phyloP scores from a whole-genome alignment of 2,329 filamentous ascomycete genomes.

The Pseudocercospora macadamiae region DNA sequence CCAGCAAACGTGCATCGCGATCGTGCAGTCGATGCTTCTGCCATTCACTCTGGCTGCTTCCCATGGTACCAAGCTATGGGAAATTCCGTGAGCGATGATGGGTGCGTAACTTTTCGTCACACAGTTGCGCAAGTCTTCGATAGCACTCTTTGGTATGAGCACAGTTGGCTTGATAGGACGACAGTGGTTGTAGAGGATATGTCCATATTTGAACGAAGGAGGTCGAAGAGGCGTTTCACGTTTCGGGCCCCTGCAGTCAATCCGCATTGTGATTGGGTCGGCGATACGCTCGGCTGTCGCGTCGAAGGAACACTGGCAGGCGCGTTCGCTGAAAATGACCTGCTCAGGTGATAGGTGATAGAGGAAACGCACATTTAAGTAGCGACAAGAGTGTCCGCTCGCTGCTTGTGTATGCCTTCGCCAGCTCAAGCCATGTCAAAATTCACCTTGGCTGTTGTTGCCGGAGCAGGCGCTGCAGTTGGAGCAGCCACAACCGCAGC shows the following conservation, averaged over 20 bases:
- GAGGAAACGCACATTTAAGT: neutral
- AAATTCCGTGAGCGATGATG: too few species aligned
- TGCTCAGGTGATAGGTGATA: neutral
- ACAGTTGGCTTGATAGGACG: too few species aligned
- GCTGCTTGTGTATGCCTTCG: slow-evolving; percentile 17
- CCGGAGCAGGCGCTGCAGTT: slow-evolving; percentile 51
- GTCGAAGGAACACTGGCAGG: slow-evolving; percentile 1
- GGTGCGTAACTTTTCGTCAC: too few species aligned
- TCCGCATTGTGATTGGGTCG: neutral
- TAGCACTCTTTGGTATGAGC: too few species aligned
- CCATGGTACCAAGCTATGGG: too few species aligned
- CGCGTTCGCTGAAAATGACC: slow-evolving; percentile 1
- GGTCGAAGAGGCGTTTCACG: neutral
- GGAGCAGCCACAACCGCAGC: slow-evolving; percentile 54
- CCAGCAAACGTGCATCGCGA: too few species aligned
- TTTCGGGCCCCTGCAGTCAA: neutral
- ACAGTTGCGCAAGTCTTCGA: too few species aligned
- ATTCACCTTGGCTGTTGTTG: slow-evolving; percentile 53
- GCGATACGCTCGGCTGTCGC: neutral
- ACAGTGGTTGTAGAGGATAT: too few species aligned
- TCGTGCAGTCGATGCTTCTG: too few species aligned
- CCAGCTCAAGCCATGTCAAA: slow-evolving; percentile 49
- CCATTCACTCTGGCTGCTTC: too few species aligned
- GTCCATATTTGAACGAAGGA: neutral
- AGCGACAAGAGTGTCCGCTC: slow-evolving; percentile 7